Evolutionary conservation across 2,329 filamentous ascomycete genomes (phyloP).

Genomic region (Diaporthe sp.): DNA sequence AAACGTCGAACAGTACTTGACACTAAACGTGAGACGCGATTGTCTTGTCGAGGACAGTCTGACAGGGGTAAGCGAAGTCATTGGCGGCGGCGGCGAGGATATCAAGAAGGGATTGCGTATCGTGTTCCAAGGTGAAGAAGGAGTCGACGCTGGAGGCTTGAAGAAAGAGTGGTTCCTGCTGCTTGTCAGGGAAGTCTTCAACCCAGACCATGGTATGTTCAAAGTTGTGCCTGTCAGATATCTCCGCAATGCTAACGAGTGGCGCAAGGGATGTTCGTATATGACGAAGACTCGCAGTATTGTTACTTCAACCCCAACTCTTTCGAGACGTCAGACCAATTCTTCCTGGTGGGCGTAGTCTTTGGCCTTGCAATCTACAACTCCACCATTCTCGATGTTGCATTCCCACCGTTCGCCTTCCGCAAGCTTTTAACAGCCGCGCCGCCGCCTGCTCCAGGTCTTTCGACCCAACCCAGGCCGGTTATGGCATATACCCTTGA

Average conservation of each 20-base stretch:
- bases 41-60: constrained; percentile 92
- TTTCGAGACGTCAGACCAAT: constrained; percentile 93
- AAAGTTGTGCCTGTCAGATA: not conserved
- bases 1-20: constrained; percentile 81
- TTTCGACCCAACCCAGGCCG: constrained; percentile 69
- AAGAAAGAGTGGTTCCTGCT: constrained; percentile 96
- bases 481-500: constrained; percentile 82
- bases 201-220: constrained; percentile 84
- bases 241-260: not conserved
- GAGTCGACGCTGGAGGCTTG: constrained; percentile 89
- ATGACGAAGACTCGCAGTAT: constrained; percentile 90
- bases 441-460: constrained; percentile 70
- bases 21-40: constrained; percentile 83
- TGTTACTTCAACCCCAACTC: constrained; percentile 95
- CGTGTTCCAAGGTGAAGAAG: constrained; percentile 89
- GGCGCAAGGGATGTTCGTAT: constrained; percentile 83
- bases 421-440: constrained; percentile 86
- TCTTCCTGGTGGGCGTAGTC: constrained; percentile 89
- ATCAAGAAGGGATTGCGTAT: constrained; percentile 92
- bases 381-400: constrained; percentile 90
- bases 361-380: constrained; percentile 95
- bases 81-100: constrained; percentile 84
- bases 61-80: constrained; percentile 85
- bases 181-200: constrained; percentile 89
- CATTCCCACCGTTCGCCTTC: constrained; percentile 90